Conservation (phyloP, 768 basidiomycete species). For the Macrolepiota dolichaula region DNA sequence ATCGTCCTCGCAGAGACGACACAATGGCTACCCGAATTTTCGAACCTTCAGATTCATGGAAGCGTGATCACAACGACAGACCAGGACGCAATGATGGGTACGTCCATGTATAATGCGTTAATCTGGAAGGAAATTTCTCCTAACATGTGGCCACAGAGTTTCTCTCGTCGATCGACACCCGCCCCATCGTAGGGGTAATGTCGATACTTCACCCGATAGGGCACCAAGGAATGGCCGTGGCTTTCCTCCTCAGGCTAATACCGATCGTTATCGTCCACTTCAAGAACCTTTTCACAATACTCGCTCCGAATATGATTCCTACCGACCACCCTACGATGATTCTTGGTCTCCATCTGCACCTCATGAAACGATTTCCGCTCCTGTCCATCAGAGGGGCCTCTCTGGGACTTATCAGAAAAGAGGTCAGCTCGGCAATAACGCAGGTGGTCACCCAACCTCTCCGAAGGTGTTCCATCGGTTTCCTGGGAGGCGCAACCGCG, state of each 20-base stretch:
- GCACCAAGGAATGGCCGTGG: constrained; percentile 29
- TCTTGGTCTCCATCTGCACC: constrained; percentile 23
- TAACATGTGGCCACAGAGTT: constrained; percentile 13
- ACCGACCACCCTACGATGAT: constrained; percentile 45
- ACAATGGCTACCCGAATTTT: constrained; percentile 48
- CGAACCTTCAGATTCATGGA: constrained; percentile 74
- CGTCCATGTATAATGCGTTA: constrained; percentile 15
- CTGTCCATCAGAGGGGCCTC: constrained; percentile 23
- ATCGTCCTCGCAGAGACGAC: constrained; percentile 28
- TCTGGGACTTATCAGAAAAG: constrained; percentile 20
- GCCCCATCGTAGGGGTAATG: constrained; percentile 27
- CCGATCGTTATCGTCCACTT: constrained; percentile 52
- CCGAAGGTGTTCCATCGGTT: constrained; percentile 3
- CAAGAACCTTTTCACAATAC: constrained; percentile 32
- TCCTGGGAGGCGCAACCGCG: background rate
- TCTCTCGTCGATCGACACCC: constrained; percentile 29
- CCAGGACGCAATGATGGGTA: constrained; percentile 37
- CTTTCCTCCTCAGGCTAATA: constrained; percentile 20
- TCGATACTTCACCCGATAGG: constrained; percentile 35
- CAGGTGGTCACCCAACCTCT: background rate
- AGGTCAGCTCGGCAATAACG: constrained; percentile 9
- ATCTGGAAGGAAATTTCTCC: constrained; percentile 1
- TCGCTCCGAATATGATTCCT: constrained; percentile 40
- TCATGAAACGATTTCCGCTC: constrained; percentile 16
- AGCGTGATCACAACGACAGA: constrained; percentile 50